These are phyloP conservation scores for Nepenthes alata DNA, from an alignment of 179 eudicot genomes.

Conservation along the genomic window DNA sequence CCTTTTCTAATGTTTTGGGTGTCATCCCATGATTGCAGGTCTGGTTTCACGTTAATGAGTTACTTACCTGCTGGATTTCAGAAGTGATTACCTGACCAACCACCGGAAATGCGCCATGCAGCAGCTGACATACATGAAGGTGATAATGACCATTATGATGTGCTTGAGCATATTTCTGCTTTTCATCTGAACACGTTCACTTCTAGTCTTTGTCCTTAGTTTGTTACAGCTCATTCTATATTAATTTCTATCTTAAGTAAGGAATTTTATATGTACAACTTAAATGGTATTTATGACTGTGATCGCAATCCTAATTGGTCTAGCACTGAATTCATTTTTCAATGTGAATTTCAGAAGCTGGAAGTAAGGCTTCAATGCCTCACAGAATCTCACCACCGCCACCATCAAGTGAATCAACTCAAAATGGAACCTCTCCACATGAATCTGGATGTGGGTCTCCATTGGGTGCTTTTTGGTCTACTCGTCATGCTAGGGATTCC, in stretches of 20 bases:
- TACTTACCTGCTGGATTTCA: constrained; percentile 67
- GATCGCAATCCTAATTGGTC: neutral
- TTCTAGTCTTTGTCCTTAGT: neutral
- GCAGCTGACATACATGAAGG: constrained; percentile 45
- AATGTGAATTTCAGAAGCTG: constrained; percentile 38
- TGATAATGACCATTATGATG: constrained; percentile 9
- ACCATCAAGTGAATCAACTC: constrained; percentile 42
- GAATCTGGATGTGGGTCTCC: constrained; percentile 31
- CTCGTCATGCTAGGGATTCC: constrained; percentile 62
- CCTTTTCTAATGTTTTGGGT: constrained; percentile 4
- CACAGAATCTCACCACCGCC: constrained; percentile 79
- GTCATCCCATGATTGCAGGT: constrained; percentile 40
- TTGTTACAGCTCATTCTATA: neutral
- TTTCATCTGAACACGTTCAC: neutral
- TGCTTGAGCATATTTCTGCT: no score
- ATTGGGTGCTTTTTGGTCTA: constrained; percentile 81
- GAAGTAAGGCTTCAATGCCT: constrained; percentile 47
- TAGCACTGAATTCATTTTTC: neutral
- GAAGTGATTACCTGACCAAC: constrained; percentile 84
- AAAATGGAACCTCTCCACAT: constrained; percentile 25
- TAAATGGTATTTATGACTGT: neutral
- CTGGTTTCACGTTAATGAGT: constrained; percentile 93
- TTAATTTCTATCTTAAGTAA: neutral
- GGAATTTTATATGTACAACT: no score
- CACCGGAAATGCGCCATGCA: constrained; percentile 58